phyloP scores from a whole-genome alignment of 169 alveolate species.

The Plasmodium relictum region DNA sequence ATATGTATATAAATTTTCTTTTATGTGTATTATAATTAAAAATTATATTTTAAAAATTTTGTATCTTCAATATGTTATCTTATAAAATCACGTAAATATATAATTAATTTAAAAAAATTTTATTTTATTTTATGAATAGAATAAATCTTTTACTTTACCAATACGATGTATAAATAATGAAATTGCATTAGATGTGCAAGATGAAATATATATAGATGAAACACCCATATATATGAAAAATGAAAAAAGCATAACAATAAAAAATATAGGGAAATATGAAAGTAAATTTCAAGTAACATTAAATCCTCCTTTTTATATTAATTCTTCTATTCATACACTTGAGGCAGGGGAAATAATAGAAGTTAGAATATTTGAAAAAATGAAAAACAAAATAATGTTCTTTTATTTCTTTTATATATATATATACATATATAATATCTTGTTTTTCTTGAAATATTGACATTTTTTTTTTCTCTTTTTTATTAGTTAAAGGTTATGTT shows the following conservation, averaged over 20 bases:
- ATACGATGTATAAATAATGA: slow-evolving; percentile 67
- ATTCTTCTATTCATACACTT: slow-evolving; percentile 44
- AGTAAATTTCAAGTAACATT: slow-evolving; percentile 54
- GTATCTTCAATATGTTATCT: not conserved
- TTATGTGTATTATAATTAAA: not conserved
- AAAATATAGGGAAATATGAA: slow-evolving; percentile 71
- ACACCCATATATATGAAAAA: slow-evolving; percentile 67
- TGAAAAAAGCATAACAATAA: slow-evolving; percentile 59
- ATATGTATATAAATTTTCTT: not conserved
- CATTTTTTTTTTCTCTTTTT: not conserved
- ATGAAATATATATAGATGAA: slow-evolving; percentile 47
- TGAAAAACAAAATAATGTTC: not conserved
- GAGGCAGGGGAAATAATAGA: slow-evolving; percentile 53
- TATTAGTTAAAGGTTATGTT: slow-evolving; percentile 37
- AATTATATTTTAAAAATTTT: not conserved
- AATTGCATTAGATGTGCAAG: slow-evolving; percentile 61
- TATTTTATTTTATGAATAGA: slow-evolving; percentile 14
- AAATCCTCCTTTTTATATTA: slow-evolving; percentile 63
- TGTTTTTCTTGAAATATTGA: too few species aligned
- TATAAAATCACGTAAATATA: slow-evolving; percentile 16
- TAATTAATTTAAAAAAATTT: not conserved
- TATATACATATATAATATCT: not conserved
- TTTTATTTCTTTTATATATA: not conserved
- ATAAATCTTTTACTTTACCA: slow-evolving; percentile 35
- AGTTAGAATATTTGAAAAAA: slow-evolving; percentile 38